Percentiles rank a stretch among this genome's conserved stretches.
Evolutionary conservation across 257 asterid genomes (phyloP).

Genomic region (Fraxinus excelsior): DNA sequence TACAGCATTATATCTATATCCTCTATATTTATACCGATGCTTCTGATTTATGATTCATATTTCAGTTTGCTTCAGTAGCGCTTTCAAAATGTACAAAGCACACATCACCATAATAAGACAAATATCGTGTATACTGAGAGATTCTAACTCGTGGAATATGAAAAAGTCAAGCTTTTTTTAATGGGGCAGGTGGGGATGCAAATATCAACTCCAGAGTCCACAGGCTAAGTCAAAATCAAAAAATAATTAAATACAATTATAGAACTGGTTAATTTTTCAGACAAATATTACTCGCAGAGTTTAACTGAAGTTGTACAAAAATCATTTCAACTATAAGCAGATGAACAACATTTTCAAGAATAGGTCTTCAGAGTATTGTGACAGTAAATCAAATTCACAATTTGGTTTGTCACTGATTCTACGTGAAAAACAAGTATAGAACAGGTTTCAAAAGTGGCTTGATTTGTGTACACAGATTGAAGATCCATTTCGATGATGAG

Average conservation of each 20-base stretch:
- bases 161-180: not conserved
- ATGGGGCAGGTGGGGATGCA: not conserved
- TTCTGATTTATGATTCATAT: not conserved
- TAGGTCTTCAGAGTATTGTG: not conserved
- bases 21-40: not conserved
- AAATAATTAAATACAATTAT: not conserved
- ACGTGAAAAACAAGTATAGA: not conserved
- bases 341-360: not conserved
- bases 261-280: not conserved
- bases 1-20: not conserved
- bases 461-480: not conserved
- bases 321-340: not conserved
- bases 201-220: not conserved
- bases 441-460: slow-evolving; percentile 13
- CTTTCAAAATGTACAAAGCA: not conserved
- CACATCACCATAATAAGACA: not conserved
- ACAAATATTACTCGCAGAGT: not conserved
- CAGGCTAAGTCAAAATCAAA: not conserved
- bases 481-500: no score
- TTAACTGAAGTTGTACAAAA: not conserved
- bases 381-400: not conserved
- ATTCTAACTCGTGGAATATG: not conserved
- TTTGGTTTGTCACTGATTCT: not conserved
- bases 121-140: not conserved
- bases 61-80: not conserved